phyloP scores from a whole-genome alignment of 495 filamentous ascomycete genomes.

The Staphylotrichum tortipilum region DNA sequence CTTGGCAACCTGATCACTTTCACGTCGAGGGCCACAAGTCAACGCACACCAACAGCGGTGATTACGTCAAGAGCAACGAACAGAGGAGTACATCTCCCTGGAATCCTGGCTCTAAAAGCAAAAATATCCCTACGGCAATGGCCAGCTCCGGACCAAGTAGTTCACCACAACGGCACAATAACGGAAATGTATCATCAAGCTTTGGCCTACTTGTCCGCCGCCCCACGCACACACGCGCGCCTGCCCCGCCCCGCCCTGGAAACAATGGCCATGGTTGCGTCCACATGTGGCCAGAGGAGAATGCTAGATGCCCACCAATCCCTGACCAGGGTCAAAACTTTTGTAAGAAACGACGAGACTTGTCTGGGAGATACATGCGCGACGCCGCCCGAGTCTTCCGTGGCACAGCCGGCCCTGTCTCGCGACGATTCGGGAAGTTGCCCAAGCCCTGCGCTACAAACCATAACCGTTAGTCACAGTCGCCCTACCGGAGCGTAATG shows the following conservation, averaged over 20 bases:
- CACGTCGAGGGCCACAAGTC: too few species aligned
- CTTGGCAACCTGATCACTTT: too few species aligned
- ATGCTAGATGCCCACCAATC: slow-evolving; percentile 35
- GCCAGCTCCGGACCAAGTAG: slow-evolving; percentile 14
- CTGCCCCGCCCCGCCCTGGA: slow-evolving; percentile 30
- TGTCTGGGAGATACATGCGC: slow-evolving; percentile 37
- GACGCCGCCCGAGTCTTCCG: slow-evolving; percentile 29
- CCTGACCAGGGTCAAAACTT: slow-evolving; percentile 40
- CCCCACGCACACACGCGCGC: slow-evolving; percentile 20
- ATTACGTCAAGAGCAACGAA: too few species aligned
- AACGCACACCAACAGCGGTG: too few species aligned
- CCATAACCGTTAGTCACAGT: neutral
- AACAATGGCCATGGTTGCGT: slow-evolving; percentile 37
- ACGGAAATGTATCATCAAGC: slow-evolving; percentile 40
- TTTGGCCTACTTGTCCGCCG: slow-evolving; percentile 40
- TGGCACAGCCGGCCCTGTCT: slow-evolving; percentile 27
- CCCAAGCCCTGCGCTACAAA: slow-evolving; percentile 12
- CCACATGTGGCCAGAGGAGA: slow-evolving; percentile 26
- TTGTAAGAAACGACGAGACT: slow-evolving; percentile 43
- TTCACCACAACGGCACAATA: slow-evolving; percentile 17
- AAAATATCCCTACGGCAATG: neutral
- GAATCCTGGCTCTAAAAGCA: slow-evolving; percentile 8
- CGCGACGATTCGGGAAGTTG: slow-evolving; percentile 21
- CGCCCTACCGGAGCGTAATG: too few species aligned
- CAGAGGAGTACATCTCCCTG: neutral